phyloP scores from a whole-genome alignment of 2,329 filamentous ascomycete genomes.

The Clarireedia homoeocarpa region DNA sequence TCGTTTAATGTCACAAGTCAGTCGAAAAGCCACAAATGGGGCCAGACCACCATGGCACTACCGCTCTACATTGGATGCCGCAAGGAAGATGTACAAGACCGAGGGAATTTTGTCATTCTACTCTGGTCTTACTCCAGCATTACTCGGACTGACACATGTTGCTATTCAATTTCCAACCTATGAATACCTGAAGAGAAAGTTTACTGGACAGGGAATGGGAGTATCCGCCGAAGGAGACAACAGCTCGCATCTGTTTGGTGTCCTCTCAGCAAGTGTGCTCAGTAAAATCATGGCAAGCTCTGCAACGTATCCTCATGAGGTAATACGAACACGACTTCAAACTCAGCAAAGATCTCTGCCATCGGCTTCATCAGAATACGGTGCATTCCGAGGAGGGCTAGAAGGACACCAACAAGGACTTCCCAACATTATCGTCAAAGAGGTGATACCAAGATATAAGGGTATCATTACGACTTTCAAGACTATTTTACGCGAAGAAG shows the following conservation, averaged over 20 bases:
- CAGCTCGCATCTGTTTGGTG: slow-evolving; percentile 70
- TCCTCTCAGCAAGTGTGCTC: slow-evolving; percentile 80
- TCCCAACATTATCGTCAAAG: slow-evolving; percentile 23
- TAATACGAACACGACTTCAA: slow-evolving; percentile 85
- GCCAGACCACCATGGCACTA: slow-evolving; percentile 83
- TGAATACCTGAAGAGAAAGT: slow-evolving; percentile 82
- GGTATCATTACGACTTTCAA: slow-evolving; percentile 76
- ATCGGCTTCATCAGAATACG: slow-evolving; percentile 43
- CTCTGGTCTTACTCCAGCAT: slow-evolving; percentile 83
- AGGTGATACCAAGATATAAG: slow-evolving; percentile 48
- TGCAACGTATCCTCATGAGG: slow-evolving; percentile 94
- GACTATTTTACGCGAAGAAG: slow-evolving; percentile 83
- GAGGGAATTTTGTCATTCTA: slow-evolving; percentile 92
- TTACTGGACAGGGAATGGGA: slow-evolving; percentile 87
- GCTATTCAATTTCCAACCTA: slow-evolving; percentile 97
- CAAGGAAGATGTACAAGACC: slow-evolving; percentile 87
- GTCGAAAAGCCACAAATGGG: slow-evolving; percentile 42
- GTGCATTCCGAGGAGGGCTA: slow-evolving; percentile 33
- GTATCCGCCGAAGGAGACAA: slow-evolving; percentile 46
- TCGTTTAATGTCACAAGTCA: slow-evolving; percentile 88
- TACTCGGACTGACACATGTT: slow-evolving; percentile 88
- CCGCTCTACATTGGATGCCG: slow-evolving; percentile 79
- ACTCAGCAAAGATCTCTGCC: slow-evolving; percentile 74
- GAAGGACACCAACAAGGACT: slow-evolving; percentile 18
- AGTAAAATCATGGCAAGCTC: slow-evolving; percentile 94